Base-by-base conservation (phyloP, 2,329 filamentous ascomycete species). In the Akanthomyces dipterigenus region DNA sequence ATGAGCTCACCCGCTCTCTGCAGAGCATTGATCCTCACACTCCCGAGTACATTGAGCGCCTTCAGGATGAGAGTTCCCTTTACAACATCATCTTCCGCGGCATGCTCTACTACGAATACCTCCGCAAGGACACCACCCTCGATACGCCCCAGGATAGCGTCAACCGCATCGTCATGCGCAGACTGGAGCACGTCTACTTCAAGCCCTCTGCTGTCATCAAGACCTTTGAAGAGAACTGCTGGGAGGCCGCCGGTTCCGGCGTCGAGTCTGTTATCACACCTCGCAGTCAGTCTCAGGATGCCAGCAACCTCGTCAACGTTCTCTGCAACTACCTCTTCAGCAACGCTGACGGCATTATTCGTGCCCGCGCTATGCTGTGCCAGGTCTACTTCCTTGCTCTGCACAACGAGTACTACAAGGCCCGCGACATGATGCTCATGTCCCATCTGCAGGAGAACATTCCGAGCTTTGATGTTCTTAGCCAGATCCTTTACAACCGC, bases 351-450 rank as follows among this genome's bases (percentile, higher is more conserved):
- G 93, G 93, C 68, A 98, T 99, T 70, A 93, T 97, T 71, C 89
- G 93, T 66, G 96, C 93, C 63, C 88, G 95, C 63, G 93, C 95
- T 50, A 98, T 99, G 93, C 84, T 99, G 64, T 97, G 91, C 82
- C 92, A 98, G 78, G 95, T 99, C 65, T 99, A 99, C 82, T 96
- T 96, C 87, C 83, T 97, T 68, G 95, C 95, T 55, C 85, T 99
- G 58, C 95, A 99, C 77, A 93, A 97, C 77, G 88, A 96, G 70
- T 99, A 98, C 83, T 98, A 96, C 84, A 91, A 90, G 78, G 90
- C 95, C 70, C 90, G 95, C 67, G 96, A 99, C 76, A 93, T 99
- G 89, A 96, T 98, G 88, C 86, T 99, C 76, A 99, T 99, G 92
- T 99, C 95, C 20, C 95, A 99, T 80, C 81, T 99, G 73, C 93